Evolutionary conservation across 192 early-diverging fungal genomes (phyloP), one percentile per base, ranked within the genome.

Genomic region (Phlyctochytrium arcticum): DNA sequence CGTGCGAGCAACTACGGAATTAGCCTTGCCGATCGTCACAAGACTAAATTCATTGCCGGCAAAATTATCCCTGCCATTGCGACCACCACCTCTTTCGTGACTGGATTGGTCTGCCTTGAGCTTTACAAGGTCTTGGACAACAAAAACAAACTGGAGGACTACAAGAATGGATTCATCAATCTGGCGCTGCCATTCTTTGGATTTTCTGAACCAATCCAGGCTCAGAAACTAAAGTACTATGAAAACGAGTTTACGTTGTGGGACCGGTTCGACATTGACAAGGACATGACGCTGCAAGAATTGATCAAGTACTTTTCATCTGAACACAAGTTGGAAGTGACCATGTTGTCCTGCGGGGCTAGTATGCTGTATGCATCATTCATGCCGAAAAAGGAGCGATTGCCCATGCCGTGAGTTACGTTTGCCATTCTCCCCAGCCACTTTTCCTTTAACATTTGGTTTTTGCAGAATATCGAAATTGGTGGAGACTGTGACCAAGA

Each of bases 141-240:
- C 4, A 81, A 81, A 46, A 80, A 82, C 37, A 88, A 89, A 72
- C 68, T 99, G 31, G 97, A 99, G 29, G 91, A 96, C 65, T 99
- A 92, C 86, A 99, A 97, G 83, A 99, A 99, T 73, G 95, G 95
- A 9, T 99, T 99, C 74, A 81, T 97, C 54, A 98, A 99, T 76
- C 75, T 99, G 60, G 95, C 97, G 1, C 72, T 99, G 57, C 95
- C 97, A 24, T 98, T 99, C 88, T 93, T 97, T 86, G 95, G 89
- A 23, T 99, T 99, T 75, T 99, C 97, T 23, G 97, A 99, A 70
- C 97, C 97, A 9, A 93, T 99, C 69, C 85, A 88, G 17, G 89
- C 90, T 4, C 88, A 80, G n/a, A 92, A 87, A 69, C 76, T 84
- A 54, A 87, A 81, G 82, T 98, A 95, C 77, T 77, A 92, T 69